Conservation (phyloP, 73 alveolate genomes). For the Paramecium tetraurelia region DNA sequence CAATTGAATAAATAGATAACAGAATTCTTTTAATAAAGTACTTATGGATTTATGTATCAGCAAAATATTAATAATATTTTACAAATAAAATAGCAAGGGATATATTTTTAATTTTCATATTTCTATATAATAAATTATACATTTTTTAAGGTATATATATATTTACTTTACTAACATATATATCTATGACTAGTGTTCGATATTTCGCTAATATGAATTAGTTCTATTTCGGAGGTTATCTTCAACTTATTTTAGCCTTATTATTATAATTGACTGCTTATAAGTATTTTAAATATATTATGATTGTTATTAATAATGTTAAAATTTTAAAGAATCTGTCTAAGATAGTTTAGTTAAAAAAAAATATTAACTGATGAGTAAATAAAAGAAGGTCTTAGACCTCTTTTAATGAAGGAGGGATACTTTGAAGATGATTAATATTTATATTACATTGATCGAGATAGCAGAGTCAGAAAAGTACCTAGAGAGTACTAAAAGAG, state of each 20-base stretch:
- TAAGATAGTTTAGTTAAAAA: not conserved
- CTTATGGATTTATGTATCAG: no score
- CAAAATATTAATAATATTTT: no score
- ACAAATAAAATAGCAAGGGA: no score
- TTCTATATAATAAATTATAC: no score
- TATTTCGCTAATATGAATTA: no score
- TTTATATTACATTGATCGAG: not conserved
- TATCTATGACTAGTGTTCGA: no score
- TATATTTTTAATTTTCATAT: no score
- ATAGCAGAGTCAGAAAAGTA: conserved; percentile 5
- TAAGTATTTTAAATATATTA: not conserved
- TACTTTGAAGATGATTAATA: conserved; percentile 6
- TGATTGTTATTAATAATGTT: not conserved
- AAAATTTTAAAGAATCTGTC: conserved; percentile 1
- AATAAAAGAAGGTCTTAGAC: not conserved
- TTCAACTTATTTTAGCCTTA: not conserved
- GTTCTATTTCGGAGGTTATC: no score
- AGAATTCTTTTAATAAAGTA: no score
- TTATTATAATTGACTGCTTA: not conserved
- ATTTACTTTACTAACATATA: no score
- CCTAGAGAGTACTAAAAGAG: conserved; percentile 8
- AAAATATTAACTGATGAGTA: not conserved
- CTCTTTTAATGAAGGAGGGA: not conserved
- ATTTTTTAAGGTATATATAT: no score
- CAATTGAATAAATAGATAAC: no score